Evolutionary conservation across 2,329 filamentous ascomycete genomes (phyloP).

Genomic region (Diaporthe humulicola): DNA sequence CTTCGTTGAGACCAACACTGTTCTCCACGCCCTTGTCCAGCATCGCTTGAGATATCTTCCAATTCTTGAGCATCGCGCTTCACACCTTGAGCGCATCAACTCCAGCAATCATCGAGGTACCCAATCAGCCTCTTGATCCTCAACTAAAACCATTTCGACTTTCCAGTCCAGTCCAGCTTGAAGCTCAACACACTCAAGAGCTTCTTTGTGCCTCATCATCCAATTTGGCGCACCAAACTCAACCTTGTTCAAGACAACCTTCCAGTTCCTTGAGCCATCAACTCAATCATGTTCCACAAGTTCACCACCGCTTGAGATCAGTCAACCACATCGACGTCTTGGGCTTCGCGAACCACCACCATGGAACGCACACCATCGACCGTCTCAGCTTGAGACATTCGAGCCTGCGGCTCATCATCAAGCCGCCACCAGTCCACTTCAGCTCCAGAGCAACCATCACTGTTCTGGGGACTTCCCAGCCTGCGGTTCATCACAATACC

Average conservation of each 20-base stretch:
- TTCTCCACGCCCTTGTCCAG: not conserved
- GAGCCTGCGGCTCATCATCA: not conserved
- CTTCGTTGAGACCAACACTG: not conserved
- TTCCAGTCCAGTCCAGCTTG: not conserved
- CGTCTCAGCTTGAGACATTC: not conserved
- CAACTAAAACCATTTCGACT: not conserved
- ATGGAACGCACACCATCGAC: conserved; percentile 4
- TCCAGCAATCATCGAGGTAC: not conserved
- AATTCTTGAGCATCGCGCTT: conserved; percentile 13
- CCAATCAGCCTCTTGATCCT: not conserved
- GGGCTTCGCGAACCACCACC: conserved; percentile 1
- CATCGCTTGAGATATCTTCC: conserved; percentile 5
- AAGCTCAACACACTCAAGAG: not conserved
- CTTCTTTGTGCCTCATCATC: not conserved
- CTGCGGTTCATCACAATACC: too few relatives aligned
- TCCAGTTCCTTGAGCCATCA: not conserved
- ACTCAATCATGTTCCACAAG: not conserved
- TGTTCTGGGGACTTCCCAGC: too few relatives aligned
- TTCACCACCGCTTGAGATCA: not conserved
- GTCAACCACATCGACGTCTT: not conserved
- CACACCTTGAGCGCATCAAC: not conserved
- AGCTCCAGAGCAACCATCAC: not conserved
- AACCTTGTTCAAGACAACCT: not conserved
- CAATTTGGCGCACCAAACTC: not conserved
- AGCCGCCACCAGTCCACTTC: not conserved